Evolutionary conservation across 768 basidiomycete genomes (phyloP).

Genomic region (Phanerochaete carnosa): DNA sequence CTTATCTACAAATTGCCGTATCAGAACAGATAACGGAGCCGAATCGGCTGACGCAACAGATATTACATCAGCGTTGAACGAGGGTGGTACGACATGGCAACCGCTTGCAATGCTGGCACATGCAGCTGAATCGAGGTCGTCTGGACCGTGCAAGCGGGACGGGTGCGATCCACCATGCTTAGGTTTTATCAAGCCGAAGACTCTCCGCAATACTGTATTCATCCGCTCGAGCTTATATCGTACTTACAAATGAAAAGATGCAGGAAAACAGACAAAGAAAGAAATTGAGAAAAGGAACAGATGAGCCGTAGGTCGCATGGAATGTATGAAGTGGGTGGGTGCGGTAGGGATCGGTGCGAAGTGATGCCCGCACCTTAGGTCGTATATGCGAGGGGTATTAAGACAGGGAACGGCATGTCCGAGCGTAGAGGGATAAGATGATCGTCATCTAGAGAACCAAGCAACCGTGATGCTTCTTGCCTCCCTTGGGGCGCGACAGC

Average conservation of each 20-base stretch:
- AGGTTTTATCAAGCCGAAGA: not conserved
- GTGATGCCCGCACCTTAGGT: conserved; percentile 1
- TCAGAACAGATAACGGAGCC: not conserved
- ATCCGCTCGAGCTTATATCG: conserved; percentile 18
- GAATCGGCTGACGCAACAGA: not conserved
- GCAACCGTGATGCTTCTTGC: conserved; percentile 39
- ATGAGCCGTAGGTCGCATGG: conserved; percentile 8
- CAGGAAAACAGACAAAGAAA: conserved; percentile 14
- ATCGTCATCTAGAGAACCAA: conserved; percentile 38
- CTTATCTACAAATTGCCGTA: not conserved
- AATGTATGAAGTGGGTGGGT: not conserved
- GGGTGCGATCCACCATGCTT: not conserved
- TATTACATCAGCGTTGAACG: not conserved
- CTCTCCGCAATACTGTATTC: conserved; percentile 15
- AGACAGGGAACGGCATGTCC: not conserved
- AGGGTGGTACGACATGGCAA: not conserved
- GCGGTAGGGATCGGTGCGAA: not conserved
- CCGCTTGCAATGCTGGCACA: not conserved
- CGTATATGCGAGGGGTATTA: conserved; percentile 13
- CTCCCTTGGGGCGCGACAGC: conserved; percentile 48
- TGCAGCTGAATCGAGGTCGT: not conserved
- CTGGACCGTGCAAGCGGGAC: not conserved
- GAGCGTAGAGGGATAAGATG: not conserved
- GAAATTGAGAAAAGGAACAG: conserved; percentile 6
- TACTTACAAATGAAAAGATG: conserved; percentile 20